Base-by-base conservation (phyloP, 1,284 basidiomycete species). In the Puccinia hordei region DNA sequence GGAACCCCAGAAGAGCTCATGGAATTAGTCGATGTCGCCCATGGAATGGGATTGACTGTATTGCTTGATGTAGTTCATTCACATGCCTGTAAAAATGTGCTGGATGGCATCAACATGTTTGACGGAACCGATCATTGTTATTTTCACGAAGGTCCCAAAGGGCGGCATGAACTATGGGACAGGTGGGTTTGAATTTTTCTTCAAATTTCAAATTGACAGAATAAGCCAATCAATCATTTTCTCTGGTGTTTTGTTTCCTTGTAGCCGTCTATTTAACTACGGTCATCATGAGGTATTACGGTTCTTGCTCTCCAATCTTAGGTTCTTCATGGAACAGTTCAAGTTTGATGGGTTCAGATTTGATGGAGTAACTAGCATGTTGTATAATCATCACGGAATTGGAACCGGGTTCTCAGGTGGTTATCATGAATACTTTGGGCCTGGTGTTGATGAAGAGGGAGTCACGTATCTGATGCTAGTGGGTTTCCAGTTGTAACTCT, bases 361-460 rank as follows among this genome's bases (percentile, higher is more conserved):
- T 85, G 96, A 99, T 83, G 96, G 96, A 57, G 96, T 99, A 59
- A 99, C 96, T 4, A 96, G 93, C 84, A 98, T 99, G 94, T 95
- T 99, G 92, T 99, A 98, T 87, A 87, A 89, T 46, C 96, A 99
- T 85, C 96, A 99, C 86, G 96, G 96, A 27, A 98, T 98, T 83
- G 96, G 96, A 22, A 91, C 95, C 2, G 96, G 95, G 2, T 99
- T 99, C 87, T 96, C 94, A 65, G 95, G 95, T 33, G 95, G 93
- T 8, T 99, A 99, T 86, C 93, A 98, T 85, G 96, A 99, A 86
- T 99, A 99, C 87, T 99, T 98, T 86, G 95, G 95, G 9, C 88
- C 90, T 33, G 87, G 87, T 10, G 92, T 93, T 22, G 96, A 99
- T 83, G 87, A 91, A 68, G 95, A 98, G 84, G 95, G 91, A 6